Percentiles rank a stretch among this genome's conserved stretches.
Evolutionary conservation across 108 stramenopile species (phyloP).

Genomic region (Skeletonema menzelii): DNA sequence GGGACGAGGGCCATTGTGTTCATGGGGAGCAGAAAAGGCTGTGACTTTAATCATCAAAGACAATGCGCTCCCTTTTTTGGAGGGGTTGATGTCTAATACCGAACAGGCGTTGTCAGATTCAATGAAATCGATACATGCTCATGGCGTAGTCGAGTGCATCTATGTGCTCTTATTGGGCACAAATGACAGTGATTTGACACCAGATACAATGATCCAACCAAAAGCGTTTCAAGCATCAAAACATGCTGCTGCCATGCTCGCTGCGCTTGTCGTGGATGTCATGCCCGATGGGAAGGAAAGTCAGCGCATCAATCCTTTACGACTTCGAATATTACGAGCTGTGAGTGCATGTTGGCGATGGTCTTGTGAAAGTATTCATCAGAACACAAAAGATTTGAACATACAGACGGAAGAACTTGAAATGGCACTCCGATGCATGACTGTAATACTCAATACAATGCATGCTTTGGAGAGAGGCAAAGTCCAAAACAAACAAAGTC

Average conservation of each 20-base stretch:
- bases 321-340: slow-evolving; percentile 34
- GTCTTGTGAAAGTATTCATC: slow-evolving; percentile 23
- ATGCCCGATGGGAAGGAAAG: slow-evolving; percentile 49
- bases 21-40: slow-evolving; percentile 48
- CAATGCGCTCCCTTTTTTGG: slow-evolving; percentile 32
- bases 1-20: slow-evolving; percentile 17
- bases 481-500: not conserved
- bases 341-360: slow-evolving; percentile 36
- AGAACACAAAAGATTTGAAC: not conserved
- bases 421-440: slow-evolving; percentile 24
- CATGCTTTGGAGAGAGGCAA: slow-evolving; percentile 30
- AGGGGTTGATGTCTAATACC: not conserved
- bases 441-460: slow-evolving; percentile 26
- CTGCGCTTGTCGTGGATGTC: slow-evolving; percentile 67
- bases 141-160: slow-evolving; percentile 29
- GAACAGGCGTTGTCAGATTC: not conserved
- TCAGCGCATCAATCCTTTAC: slow-evolving; percentile 53
- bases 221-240: slow-evolving; percentile 31
- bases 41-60: slow-evolving; percentile 35
- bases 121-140: slow-evolving; percentile 13
- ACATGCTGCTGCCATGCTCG: slow-evolving; percentile 59
- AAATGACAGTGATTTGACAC: not conserved
- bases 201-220: not conserved
- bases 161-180: slow-evolving; percentile 26
- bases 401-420: not conserved